These are phyloP conservation scores for Polyporus tsugae DNA, from an alignment of 1,284 basidiomycete species.

Conservation along the genomic window DNA sequence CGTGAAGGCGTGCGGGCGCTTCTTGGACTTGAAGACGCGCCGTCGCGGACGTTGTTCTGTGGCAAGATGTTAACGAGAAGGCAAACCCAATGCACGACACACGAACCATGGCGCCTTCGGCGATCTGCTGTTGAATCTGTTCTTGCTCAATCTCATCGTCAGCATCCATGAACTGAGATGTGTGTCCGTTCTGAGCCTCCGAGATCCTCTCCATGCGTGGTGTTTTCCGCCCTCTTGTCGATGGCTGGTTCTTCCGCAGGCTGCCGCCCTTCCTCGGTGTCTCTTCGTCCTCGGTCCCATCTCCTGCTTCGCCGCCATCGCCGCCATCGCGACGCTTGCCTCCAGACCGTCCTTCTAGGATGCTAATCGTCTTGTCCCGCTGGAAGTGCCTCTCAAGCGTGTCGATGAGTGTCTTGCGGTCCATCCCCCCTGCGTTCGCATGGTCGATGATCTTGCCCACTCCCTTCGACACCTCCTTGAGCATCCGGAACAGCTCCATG, in stretches of 20 bases:
- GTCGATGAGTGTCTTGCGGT: conserved; percentile 83
- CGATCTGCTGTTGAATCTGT: conserved; percentile 85
- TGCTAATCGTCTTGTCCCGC: conserved; percentile 85
- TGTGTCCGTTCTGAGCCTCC: conserved; percentile 58
- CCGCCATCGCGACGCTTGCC: conserved; percentile 45
- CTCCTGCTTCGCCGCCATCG: conserved; percentile 38
- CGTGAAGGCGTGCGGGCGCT: conserved; percentile 70
- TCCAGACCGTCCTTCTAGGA: conserved; percentile 74
- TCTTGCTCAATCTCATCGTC: conserved; percentile 87
- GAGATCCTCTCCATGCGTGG: conserved; percentile 47
- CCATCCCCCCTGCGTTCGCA: conserved; percentile 61
- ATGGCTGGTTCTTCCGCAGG: conserved; percentile 48
- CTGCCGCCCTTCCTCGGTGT: conserved; percentile 62
- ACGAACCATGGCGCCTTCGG: conserved; percentile 75
- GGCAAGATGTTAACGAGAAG: conserved; percentile 5
- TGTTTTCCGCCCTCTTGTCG: conserved; percentile 44
- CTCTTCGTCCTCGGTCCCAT: conserved; percentile 46
- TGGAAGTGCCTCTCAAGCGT: conserved; percentile 86
- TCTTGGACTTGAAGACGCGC: conserved; percentile 65
- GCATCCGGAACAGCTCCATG: conserved; percentile 92
- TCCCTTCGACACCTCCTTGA: conserved; percentile 83
- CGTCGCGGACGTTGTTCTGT: conserved; percentile 64
- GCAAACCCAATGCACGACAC: conserved; percentile 27
- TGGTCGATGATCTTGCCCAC: conserved; percentile 79
- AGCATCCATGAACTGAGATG: conserved; percentile 91